These are phyloP conservation scores for Aspergillus costaricaensis DNA, from an alignment of 2,329 filamentous ascomycete genomes.

Conservation along the genomic window DNA sequence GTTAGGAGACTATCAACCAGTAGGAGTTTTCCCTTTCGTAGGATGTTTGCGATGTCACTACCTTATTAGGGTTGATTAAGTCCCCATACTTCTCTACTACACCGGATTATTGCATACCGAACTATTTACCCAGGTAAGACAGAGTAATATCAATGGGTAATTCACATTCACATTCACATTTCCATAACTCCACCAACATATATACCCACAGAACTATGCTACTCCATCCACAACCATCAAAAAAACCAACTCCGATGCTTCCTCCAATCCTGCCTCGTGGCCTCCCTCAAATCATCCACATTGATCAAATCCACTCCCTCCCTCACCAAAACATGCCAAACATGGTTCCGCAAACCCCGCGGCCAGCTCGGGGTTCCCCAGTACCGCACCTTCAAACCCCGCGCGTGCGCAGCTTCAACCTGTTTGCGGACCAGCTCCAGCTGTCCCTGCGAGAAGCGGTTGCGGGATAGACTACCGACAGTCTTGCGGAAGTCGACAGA, in stretches of 20 bases:
- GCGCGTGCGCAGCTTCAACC: constrained; percentile 50
- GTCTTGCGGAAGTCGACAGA: constrained; percentile 58
- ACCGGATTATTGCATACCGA: too few species aligned
- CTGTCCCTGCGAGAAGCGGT: constrained; percentile 50
- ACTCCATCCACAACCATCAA: neutral
- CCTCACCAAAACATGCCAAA: constrained; percentile 59
- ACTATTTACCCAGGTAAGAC: too few species aligned
- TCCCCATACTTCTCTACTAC: too few species aligned
- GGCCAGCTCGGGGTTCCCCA: constrained; percentile 65
- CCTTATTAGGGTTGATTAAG: too few species aligned
- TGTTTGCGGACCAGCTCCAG: constrained; percentile 49
- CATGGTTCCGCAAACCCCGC: constrained; percentile 52
- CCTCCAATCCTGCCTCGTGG: constrained; percentile 45
- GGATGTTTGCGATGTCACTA: too few species aligned
- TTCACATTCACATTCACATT: neutral
- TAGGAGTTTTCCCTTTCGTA: too few species aligned
- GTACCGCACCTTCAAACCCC: constrained; percentile 60
- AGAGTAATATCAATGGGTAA: too few species aligned
- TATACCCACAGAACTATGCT: too few species aligned
- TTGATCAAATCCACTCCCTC: constrained; percentile 64
- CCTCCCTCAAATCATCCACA: constrained; percentile 60
- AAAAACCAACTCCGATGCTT: constrained; percentile 17
- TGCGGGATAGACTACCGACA: constrained; percentile 55
- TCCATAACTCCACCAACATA: neutral
- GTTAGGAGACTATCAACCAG: too few species aligned